phyloP scores from a whole-genome alignment of 1,139 yeast genomes.

The Schwanniomyces etchellsii region DNA sequence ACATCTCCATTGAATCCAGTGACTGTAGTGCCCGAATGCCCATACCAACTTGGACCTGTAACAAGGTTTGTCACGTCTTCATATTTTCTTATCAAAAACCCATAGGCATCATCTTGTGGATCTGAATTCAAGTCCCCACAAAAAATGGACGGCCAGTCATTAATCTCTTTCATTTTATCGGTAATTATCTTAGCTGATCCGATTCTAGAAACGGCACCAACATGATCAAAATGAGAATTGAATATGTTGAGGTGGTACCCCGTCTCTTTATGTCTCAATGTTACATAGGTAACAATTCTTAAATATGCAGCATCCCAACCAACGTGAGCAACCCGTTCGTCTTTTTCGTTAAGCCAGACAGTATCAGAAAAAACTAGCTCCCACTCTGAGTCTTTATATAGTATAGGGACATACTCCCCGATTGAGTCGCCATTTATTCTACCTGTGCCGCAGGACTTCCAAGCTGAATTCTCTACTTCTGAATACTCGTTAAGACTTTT shows the following conservation, averaged over 20 bases:
- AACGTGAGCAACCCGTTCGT: conserved; percentile 18
- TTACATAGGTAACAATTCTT: conserved; percentile 42
- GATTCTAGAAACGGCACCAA: conserved; percentile 32
- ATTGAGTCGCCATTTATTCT: conserved; percentile 25
- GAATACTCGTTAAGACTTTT: conserved; percentile 20
- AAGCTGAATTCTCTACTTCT: conserved; percentile 17
- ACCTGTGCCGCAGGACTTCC: conserved; percentile 31
- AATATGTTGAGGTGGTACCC: conserved; percentile 29
- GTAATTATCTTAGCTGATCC: conserved; percentile 35
- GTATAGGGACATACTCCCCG: conserved; percentile 33
- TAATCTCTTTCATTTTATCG: conserved; percentile 19
- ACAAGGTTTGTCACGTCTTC: conserved; percentile 24
- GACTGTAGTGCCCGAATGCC: conserved; percentile 39
- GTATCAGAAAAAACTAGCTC: conserved; percentile 25
- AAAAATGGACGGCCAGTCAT: conserved; percentile 26
- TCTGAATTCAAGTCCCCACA: conserved; percentile 19
- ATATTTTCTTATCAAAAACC: conserved; percentile 15
- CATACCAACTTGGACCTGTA: conserved; percentile 29
- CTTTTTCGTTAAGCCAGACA: conserved; percentile 29
- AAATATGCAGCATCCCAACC: conserved; percentile 57
- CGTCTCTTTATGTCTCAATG: conserved; percentile 25
- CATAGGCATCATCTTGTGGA: conserved; percentile 12
- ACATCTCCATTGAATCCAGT: conserved; percentile 45
- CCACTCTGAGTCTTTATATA: conserved; percentile 27
- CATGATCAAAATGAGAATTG: conserved; percentile 46